Conservation (phyloP, 306 rosid genomes). For the Quillaja saponaria region DNA sequence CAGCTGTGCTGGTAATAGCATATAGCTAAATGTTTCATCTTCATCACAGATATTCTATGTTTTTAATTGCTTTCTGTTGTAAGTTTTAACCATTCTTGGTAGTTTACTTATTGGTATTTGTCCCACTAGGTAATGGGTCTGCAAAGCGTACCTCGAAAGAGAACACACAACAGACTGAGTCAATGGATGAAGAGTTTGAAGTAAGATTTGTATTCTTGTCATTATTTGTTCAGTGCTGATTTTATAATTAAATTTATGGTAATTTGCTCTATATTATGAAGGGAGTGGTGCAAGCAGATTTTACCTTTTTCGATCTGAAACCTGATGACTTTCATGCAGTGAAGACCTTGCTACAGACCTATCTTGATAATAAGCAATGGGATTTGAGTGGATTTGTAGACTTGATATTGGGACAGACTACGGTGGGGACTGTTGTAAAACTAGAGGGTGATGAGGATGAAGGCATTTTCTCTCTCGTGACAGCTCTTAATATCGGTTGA, state of each 20-base stretch:
- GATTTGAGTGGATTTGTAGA: slow-evolving; percentile 78
- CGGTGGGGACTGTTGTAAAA: slow-evolving; percentile 75
- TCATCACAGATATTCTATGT: not conserved
- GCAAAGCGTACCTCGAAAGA: slow-evolving; percentile 28
- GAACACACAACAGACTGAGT: slow-evolving; percentile 37
- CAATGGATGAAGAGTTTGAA: slow-evolving; percentile 64
- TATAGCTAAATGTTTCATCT: not conserved
- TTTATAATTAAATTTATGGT: slow-evolving; percentile 7
- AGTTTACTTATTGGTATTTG: slow-evolving; percentile 8
- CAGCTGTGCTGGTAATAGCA: slow-evolving; percentile 28
- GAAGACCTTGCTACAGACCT: slow-evolving; percentile 73
- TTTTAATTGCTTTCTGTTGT: not conserved
- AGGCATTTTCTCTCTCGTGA: slow-evolving; percentile 63
- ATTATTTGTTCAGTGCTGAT: not conserved
- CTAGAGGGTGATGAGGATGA: slow-evolving; percentile 83
- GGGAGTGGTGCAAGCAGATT: slow-evolving; percentile 79
- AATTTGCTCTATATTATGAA: slow-evolving; percentile 32
- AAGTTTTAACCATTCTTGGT: slow-evolving; percentile 1
- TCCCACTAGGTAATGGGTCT: slow-evolving; percentile 40
- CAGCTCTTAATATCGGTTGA: slow-evolving; percentile 71
- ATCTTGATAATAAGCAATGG: slow-evolving; percentile 69
- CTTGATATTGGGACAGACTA: slow-evolving; percentile 66
- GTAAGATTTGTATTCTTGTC: slow-evolving; percentile 38
- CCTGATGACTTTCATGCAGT: slow-evolving; percentile 79
- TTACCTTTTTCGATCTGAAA: slow-evolving; percentile 85